Evolutionary conservation across 2,329 filamentous ascomycete genomes (phyloP).

Genomic region (Aspergillus cejpii): DNA sequence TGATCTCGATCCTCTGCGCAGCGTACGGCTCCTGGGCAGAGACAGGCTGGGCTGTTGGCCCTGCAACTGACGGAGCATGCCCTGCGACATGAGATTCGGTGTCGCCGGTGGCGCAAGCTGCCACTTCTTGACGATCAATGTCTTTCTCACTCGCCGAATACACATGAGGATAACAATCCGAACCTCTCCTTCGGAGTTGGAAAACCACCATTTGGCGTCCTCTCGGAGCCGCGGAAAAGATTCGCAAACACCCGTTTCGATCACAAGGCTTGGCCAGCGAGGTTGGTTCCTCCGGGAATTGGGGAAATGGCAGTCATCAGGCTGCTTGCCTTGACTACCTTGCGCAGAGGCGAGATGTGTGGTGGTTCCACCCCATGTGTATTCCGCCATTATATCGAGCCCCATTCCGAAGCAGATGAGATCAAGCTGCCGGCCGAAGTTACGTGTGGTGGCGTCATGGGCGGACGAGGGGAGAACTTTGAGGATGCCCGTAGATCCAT

Average conservation of each 20-base stretch:
- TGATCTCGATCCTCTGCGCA: background rate
- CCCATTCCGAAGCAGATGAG: background rate
- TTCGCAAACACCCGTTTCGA: background rate
- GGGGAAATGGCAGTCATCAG: background rate
- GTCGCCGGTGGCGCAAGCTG: too few relatives aligned
- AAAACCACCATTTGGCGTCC: conserved; percentile 3
- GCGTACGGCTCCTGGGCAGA: background rate
- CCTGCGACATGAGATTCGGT: too few relatives aligned
- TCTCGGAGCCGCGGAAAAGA: background rate
- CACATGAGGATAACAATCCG: background rate
- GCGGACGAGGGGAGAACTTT: background rate
- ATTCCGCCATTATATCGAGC: background rate
- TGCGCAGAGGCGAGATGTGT: background rate
- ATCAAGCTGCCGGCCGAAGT: background rate
- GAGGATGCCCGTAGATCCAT: background rate
- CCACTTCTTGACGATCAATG: background rate
- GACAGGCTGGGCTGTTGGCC: too few relatives aligned
- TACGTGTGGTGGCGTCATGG: background rate
- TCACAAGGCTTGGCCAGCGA: background rate
- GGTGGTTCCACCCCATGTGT: background rate
- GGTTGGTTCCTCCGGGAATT: conserved; percentile 3
- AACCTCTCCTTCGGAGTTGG: background rate
- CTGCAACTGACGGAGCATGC: too few relatives aligned
- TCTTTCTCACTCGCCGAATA: background rate
- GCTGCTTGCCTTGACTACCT: background rate